phyloP scores from a whole-genome alignment of 768 basidiomycete genomes.

The Ephemerocybe angulata region DNA sequence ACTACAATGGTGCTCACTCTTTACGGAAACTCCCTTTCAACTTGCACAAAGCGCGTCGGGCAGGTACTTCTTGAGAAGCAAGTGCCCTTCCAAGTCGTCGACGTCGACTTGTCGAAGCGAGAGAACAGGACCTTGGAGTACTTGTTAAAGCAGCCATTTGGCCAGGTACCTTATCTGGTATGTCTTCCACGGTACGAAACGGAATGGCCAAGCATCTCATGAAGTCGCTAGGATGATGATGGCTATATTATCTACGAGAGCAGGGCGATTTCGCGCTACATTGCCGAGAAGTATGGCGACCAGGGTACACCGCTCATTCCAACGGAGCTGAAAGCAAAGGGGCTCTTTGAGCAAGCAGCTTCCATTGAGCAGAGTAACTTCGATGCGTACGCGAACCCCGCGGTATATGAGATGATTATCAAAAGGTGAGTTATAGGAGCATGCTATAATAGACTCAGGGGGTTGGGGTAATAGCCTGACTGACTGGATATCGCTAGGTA shows the following conservation, averaged over 20 bases:
- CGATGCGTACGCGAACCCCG: slow-evolving; percentile 38
- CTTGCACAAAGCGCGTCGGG: slow-evolving; percentile 12
- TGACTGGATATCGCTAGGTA: slow-evolving; percentile 10
- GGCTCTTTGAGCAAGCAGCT: slow-evolving; percentile 49
- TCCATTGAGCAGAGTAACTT: slow-evolving; percentile 54
- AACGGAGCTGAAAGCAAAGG: slow-evolving; percentile 30
- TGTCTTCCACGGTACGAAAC: too few species aligned
- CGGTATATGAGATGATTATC: slow-evolving; percentile 47
- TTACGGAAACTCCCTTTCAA: slow-evolving; percentile 4
- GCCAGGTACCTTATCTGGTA: slow-evolving; percentile 13
- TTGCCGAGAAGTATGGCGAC: slow-evolving; percentile 49
- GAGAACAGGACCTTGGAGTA: slow-evolving; percentile 9
- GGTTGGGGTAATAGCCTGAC: too few species aligned
- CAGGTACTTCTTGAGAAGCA: slow-evolving; percentile 12
- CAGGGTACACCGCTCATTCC: slow-evolving; percentile 54
- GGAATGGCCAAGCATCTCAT: neutral
- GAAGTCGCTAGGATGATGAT: slow-evolving; percentile 43
- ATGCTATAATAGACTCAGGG: too few species aligned
- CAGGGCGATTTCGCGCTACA: slow-evolving; percentile 58
- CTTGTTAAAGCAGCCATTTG: slow-evolving; percentile 13
- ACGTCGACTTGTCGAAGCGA: slow-evolving; percentile 5
- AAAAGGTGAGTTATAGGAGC: slow-evolving; percentile 45
- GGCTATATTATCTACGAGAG: slow-evolving; percentile 62
- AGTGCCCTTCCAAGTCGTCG: slow-evolving; percentile 10
- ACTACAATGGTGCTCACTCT: slow-evolving; percentile 14